Conservation (phyloP, 2,329 filamentous ascomycete genomes). For the Aspergillus phoenicis region DNA sequence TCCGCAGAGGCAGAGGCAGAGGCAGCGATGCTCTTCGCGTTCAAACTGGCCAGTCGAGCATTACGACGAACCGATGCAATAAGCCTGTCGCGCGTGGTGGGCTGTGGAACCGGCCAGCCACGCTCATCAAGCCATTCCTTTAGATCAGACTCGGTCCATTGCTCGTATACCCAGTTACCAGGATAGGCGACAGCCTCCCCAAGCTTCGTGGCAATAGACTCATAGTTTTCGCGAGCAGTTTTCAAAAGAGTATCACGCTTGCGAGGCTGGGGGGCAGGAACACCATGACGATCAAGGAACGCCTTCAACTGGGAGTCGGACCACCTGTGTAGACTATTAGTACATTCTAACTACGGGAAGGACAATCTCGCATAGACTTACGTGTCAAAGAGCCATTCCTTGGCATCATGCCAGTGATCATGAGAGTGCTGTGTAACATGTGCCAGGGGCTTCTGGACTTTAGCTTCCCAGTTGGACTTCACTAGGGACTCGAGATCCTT, state of each 20-base stretch:
- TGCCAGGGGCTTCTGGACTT: slow-evolving; percentile 73
- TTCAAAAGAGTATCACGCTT: slow-evolving; percentile 80
- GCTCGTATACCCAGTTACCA: slow-evolving; percentile 88
- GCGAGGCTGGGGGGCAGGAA: slow-evolving; percentile 85
- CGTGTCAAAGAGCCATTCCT: slow-evolving; percentile 90
- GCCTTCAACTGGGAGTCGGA: slow-evolving; percentile 90
- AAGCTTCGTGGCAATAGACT: slow-evolving; percentile 70
- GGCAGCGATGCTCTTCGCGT: slow-evolving; percentile 62
- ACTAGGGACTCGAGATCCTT: slow-evolving; percentile 94
- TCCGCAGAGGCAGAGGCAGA: slow-evolving; percentile 67
- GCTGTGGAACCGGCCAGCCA: slow-evolving; percentile 83
- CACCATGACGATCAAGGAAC: slow-evolving; percentile 84
- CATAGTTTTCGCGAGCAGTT: slow-evolving; percentile 78
- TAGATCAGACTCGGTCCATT: slow-evolving; percentile 90
- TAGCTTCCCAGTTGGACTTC: slow-evolving; percentile 82
- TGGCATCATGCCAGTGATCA: slow-evolving; percentile 70
- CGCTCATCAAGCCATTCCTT: slow-evolving; percentile 92
- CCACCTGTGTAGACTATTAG: slow-evolving; percentile 66
- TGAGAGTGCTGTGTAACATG: slow-evolving; percentile 71
- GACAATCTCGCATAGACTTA: slow-evolving; percentile 40
- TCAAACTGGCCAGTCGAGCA: slow-evolving; percentile 75
- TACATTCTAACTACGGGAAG: background rate
- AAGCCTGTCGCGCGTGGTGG: slow-evolving; percentile 79
- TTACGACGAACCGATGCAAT: slow-evolving; percentile 90
- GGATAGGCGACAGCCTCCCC: slow-evolving; percentile 84